Evolutionary conservation across 2,329 filamentous ascomycete species (phyloP).

Genomic region (Alternaria triticina): DNA sequence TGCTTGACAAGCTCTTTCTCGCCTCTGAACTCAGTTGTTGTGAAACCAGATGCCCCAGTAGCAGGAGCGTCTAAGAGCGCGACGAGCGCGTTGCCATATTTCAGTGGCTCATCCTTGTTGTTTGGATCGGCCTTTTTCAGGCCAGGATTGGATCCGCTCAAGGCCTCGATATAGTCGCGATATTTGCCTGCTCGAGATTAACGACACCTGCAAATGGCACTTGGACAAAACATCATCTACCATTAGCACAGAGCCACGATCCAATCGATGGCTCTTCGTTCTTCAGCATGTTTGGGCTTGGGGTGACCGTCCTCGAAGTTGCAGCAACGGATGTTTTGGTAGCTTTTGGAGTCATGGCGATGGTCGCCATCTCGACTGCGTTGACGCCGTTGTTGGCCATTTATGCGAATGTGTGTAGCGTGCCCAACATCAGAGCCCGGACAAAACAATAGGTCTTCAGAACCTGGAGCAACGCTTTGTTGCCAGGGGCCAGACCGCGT

Average conservation of each 20-base stretch:
- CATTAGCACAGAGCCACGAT: conserved; percentile 38
- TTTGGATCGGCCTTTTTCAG: conserved; percentile 40
- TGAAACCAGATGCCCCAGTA: conserved; percentile 18
- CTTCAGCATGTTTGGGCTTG: conserved; percentile 1
- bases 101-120: conserved; percentile 27
- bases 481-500: neutral
- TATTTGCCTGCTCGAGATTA: conserved; percentile 33
- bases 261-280: conserved; percentile 16
- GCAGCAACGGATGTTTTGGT: conserved; percentile 1
- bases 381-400: conserved; percentile 9
- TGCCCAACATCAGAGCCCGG: too few relatives aligned
- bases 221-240: conserved; percentile 10
- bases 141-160: conserved; percentile 39
- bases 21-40: conserved; percentile 21
- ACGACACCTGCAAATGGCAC: neutral
- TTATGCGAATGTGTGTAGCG: neutral
- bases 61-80: conserved; percentile 31
- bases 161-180: conserved; percentile 34
- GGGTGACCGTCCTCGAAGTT: conserved; percentile 1
- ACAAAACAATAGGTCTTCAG: neutral
- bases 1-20: conserved; percentile 23
- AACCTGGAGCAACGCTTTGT: neutral
- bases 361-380: conserved; percentile 2
- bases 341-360: neutral
- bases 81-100: conserved; percentile 30